Evolutionary conservation across 495 filamentous ascomycete genomes (phyloP).

Genomic region (Glutinoglossum americanum): DNA sequence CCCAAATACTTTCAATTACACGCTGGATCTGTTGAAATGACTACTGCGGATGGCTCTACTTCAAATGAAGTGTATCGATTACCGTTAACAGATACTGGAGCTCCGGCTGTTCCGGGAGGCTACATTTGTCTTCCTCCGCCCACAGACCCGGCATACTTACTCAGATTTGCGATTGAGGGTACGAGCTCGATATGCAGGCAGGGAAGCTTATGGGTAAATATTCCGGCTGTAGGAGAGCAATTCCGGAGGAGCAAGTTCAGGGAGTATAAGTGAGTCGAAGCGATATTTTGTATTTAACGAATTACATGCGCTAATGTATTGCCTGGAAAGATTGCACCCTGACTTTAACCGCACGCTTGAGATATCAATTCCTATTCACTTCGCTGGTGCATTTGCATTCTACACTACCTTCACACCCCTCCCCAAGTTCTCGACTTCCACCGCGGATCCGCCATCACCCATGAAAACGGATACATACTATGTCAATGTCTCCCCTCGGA

Average conservation of each 20-base stretch:
- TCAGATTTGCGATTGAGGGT: conserved; percentile 88
- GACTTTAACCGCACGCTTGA: conserved; percentile 83
- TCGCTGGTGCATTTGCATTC: conserved; percentile 84
- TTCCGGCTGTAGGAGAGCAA: conserved; percentile 48
- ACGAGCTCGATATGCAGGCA: conserved; percentile 86
- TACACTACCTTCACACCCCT: conserved; percentile 84
- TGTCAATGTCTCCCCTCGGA: conserved; percentile 75
- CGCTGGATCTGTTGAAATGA: too few species aligned
- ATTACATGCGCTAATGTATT: neutral
- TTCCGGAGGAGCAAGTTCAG: conserved; percentile 62
- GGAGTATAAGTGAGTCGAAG: conserved; percentile 55
- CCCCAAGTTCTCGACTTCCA: conserved; percentile 45
- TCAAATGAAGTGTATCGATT: conserved; percentile 49
- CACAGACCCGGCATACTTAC: conserved; percentile 41
- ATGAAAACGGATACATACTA: conserved; percentile 60
- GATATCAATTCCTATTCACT: conserved; percentile 65
- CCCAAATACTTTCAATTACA: too few species aligned
- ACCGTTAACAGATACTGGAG: conserved; percentile 75
- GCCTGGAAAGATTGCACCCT: conserved; percentile 47
- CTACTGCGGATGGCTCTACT: neutral
- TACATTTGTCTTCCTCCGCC: conserved; percentile 83
- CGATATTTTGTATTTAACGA: neutral
- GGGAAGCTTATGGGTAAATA: conserved; percentile 89
- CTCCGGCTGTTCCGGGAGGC: conserved; percentile 69
- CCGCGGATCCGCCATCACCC: conserved; percentile 23